A percentile compares a stretch with the other conserved stretches of the same genome.
These are phyloP conservation scores for Artemisia argyi DNA, from an alignment of 129 eudicot species.

Conservation along the genomic window DNA sequence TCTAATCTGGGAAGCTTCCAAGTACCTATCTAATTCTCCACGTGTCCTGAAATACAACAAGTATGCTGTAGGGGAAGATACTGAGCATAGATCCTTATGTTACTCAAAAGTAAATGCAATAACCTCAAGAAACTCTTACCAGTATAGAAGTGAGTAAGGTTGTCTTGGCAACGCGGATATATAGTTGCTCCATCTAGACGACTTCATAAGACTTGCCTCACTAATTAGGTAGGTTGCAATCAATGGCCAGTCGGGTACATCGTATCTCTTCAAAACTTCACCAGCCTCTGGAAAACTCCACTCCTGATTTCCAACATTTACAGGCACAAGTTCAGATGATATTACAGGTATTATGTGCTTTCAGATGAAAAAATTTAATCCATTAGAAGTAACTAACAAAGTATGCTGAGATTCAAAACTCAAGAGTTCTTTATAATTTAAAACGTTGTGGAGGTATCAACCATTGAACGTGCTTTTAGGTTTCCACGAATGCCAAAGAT, in stretches of 20 bases:
- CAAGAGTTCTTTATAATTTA: background rate
- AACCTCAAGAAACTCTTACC: slow-evolving; percentile 44
- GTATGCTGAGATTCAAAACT: background rate
- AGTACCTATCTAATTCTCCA: slow-evolving; percentile 81
- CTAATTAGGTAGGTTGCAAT: slow-evolving; percentile 92
- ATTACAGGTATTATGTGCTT: background rate
- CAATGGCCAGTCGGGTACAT: slow-evolving; percentile 96
- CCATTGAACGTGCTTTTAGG: no score
- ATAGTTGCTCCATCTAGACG: slow-evolving; percentile 88
- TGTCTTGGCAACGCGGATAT: slow-evolving; percentile 95
- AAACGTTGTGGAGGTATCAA: no score
- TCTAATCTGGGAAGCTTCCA: slow-evolving; percentile 94
- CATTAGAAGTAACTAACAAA: background rate
- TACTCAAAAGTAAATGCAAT: slow-evolving; percentile 3
- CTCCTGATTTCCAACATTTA: slow-evolving; percentile 47
- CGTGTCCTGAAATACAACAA: slow-evolving; percentile 90
- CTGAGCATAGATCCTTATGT: slow-evolving; percentile 55
- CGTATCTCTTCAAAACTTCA: slow-evolving; percentile 61
- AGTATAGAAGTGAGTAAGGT: slow-evolving; percentile 90
- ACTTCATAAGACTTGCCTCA: slow-evolving; percentile 68
- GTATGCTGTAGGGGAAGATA: slow-evolving; percentile 67
- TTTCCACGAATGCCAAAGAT: no score
- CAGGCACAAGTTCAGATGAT: slow-evolving; percentile 13
- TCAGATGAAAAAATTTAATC: slow-evolving; percentile 1
- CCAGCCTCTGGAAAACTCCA: slow-evolving; percentile 92